Percentiles rank a stretch among this genome's conserved stretches.
Conservation (phyloP, 1,139 yeast genomes). For the Candida neerlandica region DNA sequence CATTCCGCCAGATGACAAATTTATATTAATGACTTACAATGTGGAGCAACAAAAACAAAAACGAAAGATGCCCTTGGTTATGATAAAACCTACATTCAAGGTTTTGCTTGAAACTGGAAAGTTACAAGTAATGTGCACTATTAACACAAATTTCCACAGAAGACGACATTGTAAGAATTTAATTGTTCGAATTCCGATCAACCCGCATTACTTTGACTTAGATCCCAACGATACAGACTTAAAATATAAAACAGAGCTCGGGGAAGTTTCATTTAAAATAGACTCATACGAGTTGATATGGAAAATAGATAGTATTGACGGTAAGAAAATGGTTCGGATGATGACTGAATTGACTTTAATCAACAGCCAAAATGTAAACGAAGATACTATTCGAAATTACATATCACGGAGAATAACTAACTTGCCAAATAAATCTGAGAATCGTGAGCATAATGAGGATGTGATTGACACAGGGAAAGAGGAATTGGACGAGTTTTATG, state of each 20-base stretch:
- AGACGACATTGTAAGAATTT: constrained; percentile 38
- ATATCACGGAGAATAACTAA: constrained; percentile 5
- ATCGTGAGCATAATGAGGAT: constrained; percentile 9
- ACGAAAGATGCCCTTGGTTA: constrained; percentile 38
- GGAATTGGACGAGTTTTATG: constrained; percentile 45
- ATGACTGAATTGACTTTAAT: constrained; percentile 42
- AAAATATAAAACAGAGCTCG: constrained; percentile 45
- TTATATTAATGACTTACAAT: constrained; percentile 41
- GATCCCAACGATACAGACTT: constrained; percentile 36
- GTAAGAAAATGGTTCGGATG: constrained; percentile 45
- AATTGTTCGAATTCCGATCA: constrained; percentile 37
- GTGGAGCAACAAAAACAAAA: constrained; percentile 44
- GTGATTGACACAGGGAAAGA: constrained; percentile 23
- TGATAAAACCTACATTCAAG: constrained; percentile 40
- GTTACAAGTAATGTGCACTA: constrained; percentile 40
- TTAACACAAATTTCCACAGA: constrained; percentile 38
- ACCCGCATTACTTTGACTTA: constrained; percentile 36
- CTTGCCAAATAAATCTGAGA: not conserved
- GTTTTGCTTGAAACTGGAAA: constrained; percentile 23
- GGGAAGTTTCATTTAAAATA: constrained; percentile 43
- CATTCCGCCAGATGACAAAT: constrained; percentile 51
- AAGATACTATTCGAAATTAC: constrained; percentile 13
- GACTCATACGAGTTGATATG: constrained; percentile 59
- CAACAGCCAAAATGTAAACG: constrained; percentile 10
- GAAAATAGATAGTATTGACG: constrained; percentile 60